These are phyloP conservation scores for Eutrema heterophyllum DNA, from an alignment of 345 rosid species.

Conservation along the genomic window DNA sequence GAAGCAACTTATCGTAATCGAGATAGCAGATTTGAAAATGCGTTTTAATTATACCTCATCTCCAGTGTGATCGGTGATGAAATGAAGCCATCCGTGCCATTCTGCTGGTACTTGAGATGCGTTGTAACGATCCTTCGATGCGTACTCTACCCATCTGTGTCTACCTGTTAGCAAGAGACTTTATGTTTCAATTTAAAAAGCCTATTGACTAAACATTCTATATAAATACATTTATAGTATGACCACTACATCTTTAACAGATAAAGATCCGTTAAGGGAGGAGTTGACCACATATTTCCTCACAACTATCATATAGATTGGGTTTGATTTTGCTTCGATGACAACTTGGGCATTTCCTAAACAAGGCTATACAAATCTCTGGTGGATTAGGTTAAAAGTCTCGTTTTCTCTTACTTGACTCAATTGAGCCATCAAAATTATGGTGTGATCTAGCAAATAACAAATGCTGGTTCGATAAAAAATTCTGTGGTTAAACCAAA, in stretches of 20 bases:
- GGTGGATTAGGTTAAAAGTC: not conserved
- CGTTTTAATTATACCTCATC: conserved; percentile 59
- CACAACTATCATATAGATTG: not conserved
- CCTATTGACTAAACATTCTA: conserved; percentile 3
- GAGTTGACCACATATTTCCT: not conserved
- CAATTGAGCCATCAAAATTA: not conserved
- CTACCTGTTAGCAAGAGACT: conserved; percentile 50
- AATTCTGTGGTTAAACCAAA: not conserved
- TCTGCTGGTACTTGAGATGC: conserved; percentile 98
- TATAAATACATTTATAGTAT: not conserved
- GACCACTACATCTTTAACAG: not conserved
- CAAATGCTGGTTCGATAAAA: not conserved
- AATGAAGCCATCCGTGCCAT: conserved; percentile 99
- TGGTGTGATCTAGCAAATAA: not conserved
- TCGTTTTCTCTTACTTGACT: not conserved
- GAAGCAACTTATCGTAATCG: not conserved
- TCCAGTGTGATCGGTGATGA: conserved; percentile 90
- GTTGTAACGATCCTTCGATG: conserved; percentile 74
- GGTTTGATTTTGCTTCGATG: not conserved
- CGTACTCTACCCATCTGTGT: conserved; percentile 95
- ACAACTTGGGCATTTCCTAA: not conserved
- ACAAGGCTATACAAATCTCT: conserved; percentile 1
- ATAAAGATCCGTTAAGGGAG: not conserved
- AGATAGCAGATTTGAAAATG: not conserved
- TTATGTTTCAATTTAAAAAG: not conserved